Conservation (phyloP, 805 yeast genomes). For the Candida nemodendra region DNA sequence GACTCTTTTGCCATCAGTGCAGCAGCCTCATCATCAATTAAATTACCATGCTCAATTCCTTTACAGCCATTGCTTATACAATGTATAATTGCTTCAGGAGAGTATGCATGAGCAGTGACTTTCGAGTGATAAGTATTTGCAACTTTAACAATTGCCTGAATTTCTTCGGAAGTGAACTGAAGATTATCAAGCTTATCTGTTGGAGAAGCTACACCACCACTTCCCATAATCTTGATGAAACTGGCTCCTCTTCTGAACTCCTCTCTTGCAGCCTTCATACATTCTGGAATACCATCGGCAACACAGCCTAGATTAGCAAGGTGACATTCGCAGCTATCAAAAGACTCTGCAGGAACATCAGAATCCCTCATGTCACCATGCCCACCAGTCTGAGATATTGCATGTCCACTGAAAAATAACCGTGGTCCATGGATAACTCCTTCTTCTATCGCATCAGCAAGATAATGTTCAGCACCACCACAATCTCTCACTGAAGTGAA, state of each 20-base stretch:
- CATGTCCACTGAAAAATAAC: conserved; percentile 24
- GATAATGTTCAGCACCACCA: conserved; percentile 25
- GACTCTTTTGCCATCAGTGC: conserved; percentile 24
- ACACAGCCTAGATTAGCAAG: conserved; percentile 20
- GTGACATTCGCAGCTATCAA: conserved; percentile 28
- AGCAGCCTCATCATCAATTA: conserved; percentile 29
- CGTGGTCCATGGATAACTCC: conserved; percentile 30
- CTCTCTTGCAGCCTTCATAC: conserved; percentile 27
- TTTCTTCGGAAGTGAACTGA: conserved; percentile 28
- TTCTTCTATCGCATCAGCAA: conserved; percentile 26
- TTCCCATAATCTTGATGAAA: conserved; percentile 31
- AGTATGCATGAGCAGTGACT: conserved; percentile 32
- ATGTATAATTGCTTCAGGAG: conserved; percentile 24
- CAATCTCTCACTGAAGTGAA: conserved; percentile 27
- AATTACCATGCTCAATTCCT: conserved; percentile 33
- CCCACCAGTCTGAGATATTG: conserved; percentile 32
- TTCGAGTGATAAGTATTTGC: conserved; percentile 27
- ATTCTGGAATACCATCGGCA: conserved; percentile 29
- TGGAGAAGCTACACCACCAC: conserved; percentile 34
- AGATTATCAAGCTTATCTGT: conserved; percentile 26
- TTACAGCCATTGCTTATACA: conserved; percentile 27
- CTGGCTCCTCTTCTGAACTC: conserved; percentile 28
- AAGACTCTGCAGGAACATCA: conserved; percentile 24
- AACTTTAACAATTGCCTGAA: conserved; percentile 27
- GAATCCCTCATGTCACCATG: conserved; percentile 28